These are phyloP conservation scores for Austroboletus eburneus DNA, from an alignment of 768 basidiomycete species.

Conservation along the genomic window DNA sequence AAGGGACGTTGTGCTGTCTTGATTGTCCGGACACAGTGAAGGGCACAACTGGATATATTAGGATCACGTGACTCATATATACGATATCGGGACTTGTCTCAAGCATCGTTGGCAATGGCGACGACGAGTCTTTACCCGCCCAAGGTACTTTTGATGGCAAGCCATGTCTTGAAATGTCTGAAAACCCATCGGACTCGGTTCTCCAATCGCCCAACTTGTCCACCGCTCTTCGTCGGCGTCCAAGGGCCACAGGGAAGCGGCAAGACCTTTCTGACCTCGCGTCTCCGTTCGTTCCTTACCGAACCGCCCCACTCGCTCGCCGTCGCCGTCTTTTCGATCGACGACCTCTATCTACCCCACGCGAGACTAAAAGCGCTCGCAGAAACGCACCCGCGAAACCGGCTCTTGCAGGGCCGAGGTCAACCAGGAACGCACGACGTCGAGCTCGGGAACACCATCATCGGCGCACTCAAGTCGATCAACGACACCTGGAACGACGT, in stretches of 20 bases:
- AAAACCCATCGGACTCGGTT: conserved; percentile 24
- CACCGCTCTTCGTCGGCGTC: conserved; percentile 78
- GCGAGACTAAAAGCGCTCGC: conserved; percentile 55
- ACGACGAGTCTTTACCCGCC: conserved; percentile 19
- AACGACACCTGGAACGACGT: conserved; percentile 32
- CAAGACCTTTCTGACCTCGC: conserved; percentile 75
- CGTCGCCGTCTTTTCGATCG: conserved; percentile 67
- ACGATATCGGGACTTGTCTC: no score
- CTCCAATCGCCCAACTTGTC: conserved; percentile 1
- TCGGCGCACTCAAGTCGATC: conserved; percentile 47
- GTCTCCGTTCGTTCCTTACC: conserved; percentile 43
- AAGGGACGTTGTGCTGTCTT: not conserved
- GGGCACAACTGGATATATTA: no score
- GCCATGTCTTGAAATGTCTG: conserved; percentile 39
- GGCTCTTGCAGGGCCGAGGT: conserved; percentile 76
- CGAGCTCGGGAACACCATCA: conserved; percentile 50
- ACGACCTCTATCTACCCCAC: conserved; percentile 85
- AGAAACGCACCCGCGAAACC: conserved; percentile 45
- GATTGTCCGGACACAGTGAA: no score
- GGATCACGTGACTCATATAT: no score
- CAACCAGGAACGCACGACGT: conserved; percentile 93
- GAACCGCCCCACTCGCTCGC: conserved; percentile 46
- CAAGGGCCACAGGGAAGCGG: conserved; percentile 96
- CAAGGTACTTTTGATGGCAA: conserved; percentile 35
- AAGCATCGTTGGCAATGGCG: conserved; percentile 20